A percentile compares a stretch with the other conserved stretches of the same genome.
phyloP scores from a whole-genome alignment of 2,329 filamentous ascomycete genomes.

The Helminthosporium solani region DNA sequence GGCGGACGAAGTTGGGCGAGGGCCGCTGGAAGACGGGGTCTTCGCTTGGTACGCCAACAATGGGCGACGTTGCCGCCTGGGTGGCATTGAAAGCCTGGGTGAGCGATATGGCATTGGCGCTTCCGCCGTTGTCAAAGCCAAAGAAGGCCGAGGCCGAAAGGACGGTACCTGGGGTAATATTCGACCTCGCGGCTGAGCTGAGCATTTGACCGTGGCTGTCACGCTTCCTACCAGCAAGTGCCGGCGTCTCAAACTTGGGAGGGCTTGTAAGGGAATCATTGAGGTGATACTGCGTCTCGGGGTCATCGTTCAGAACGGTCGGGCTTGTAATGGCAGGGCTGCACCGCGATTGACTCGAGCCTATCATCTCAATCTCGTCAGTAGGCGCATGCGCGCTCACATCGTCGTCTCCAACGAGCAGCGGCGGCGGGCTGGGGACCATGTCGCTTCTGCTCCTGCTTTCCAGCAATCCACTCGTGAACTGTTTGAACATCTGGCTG shows the following conservation, averaged over 20 bases:
- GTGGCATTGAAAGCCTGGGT: slow-evolving; percentile 51
- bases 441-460: slow-evolving; percentile 14
- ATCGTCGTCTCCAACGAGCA: slow-evolving; percentile 16
- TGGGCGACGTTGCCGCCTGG: slow-evolving; percentile 48
- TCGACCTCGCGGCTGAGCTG: slow-evolving; percentile 41
- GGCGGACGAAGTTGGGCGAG: slow-evolving; percentile 46
- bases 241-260: slow-evolving; percentile 46
- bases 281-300: slow-evolving; percentile 16
- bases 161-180: slow-evolving; percentile 45
- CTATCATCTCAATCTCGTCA: slow-evolving; percentile 21
- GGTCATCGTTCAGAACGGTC: slow-evolving; percentile 29
- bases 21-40: slow-evolving; percentile 49
- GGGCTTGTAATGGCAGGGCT: slow-evolving; percentile 32
- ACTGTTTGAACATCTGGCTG: slow-evolving; percentile 49
- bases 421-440: slow-evolving; percentile 10
- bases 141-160: slow-evolving; percentile 42
- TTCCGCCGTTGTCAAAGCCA: slow-evolving; percentile 25
- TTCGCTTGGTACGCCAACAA: slow-evolving; percentile 39
- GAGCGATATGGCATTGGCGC: slow-evolving; percentile 41
- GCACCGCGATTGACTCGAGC: slow-evolving; percentile 29
- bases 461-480: slow-evolving; percentile 31
- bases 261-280: slow-evolving; percentile 31
- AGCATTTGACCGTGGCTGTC: slow-evolving; percentile 42
- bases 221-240: slow-evolving; percentile 43
- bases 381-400: slow-evolving; percentile 19